These are phyloP conservation scores for Zymoseptoria crescenta DNA, from an alignment of 2,329 filamentous ascomycete genomes.

Conservation along the genomic window DNA sequence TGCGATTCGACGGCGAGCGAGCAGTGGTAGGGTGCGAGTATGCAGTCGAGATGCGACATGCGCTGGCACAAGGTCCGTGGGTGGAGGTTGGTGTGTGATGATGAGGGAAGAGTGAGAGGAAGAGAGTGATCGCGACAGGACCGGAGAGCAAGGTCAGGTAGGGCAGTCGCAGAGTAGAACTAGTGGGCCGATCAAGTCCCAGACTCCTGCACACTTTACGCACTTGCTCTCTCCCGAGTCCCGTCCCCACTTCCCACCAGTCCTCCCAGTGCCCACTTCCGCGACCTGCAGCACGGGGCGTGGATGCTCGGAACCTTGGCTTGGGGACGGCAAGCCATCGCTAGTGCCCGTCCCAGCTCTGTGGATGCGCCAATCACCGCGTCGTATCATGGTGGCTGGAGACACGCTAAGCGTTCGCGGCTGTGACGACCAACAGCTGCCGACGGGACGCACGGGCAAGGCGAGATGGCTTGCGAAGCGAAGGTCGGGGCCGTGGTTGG, in stretches of 20 bases:
- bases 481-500: background rate
- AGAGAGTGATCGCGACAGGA: background rate
- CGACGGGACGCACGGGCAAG: background rate
- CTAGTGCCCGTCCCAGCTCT: background rate
- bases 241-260: too few relatives aligned
- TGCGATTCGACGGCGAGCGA: background rate
- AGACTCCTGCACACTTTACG: background rate
- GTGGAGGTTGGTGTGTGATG: background rate
- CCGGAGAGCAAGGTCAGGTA: background rate
- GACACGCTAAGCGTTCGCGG: background rate
- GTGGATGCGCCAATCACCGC: background rate
- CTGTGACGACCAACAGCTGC: background rate
- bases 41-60: background rate
- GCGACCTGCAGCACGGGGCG: background rate
- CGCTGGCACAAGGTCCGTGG: background rate
- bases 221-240: background rate
- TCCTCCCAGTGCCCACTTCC: background rate
- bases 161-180: background rate
- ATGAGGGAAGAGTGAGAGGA: background rate
- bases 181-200: background rate
- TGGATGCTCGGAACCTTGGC: background rate
- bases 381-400: background rate
- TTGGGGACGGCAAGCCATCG: background rate
- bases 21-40: background rate
- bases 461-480: background rate